Conservation (phyloP, 2,329 filamentous ascomycete genomes). For the Claviceps citrina region DNA sequence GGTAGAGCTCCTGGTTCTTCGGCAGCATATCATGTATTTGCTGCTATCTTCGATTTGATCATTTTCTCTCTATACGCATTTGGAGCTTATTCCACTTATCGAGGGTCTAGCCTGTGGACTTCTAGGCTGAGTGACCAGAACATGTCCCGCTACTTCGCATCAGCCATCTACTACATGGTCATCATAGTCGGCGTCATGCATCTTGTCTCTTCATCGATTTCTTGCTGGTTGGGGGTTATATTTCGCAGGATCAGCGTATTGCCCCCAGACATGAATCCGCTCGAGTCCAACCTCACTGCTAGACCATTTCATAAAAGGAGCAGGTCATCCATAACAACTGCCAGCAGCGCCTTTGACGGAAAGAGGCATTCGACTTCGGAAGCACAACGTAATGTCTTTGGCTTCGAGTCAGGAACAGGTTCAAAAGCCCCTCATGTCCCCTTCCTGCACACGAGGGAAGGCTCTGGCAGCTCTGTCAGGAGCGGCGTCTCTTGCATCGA, state of each 20-base stretch:
- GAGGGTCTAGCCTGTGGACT: conserved; percentile 40
- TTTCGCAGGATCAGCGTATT: conserved; percentile 71
- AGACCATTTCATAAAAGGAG: conserved; percentile 59
- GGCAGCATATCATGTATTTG: conserved; percentile 79
- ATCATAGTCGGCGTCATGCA: conserved; percentile 53
- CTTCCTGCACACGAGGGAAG: conserved; percentile 63
- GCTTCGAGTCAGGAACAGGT: conserved; percentile 29
- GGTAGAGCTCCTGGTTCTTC: conserved; percentile 64
- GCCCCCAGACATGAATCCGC: conserved; percentile 88
- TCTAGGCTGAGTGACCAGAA: conserved; percentile 47
- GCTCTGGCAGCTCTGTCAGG: conserved; percentile 38
- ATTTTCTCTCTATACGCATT: conserved; percentile 42
- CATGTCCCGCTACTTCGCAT: conserved; percentile 44
- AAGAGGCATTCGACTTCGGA: conserved; percentile 41
- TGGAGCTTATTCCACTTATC: conserved; percentile 30
- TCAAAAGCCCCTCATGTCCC: conserved; percentile 45
- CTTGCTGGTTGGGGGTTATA: conserved; percentile 58
- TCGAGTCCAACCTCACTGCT: conserved; percentile 73
- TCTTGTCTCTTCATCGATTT: conserved; percentile 51
- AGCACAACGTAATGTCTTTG: conserved; percentile 22
- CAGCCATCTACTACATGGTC: conserved; percentile 53
- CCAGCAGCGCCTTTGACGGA: conserved; percentile 31
- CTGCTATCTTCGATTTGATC: conserved; percentile 52
- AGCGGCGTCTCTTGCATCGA: conserved; percentile 39
- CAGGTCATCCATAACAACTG: conserved; percentile 39